A percentile compares a stretch with the other conserved stretches of the same genome.
phyloP scores from a whole-genome alignment of 2,329 filamentous ascomycete species.

The Coniella lustricola region DNA sequence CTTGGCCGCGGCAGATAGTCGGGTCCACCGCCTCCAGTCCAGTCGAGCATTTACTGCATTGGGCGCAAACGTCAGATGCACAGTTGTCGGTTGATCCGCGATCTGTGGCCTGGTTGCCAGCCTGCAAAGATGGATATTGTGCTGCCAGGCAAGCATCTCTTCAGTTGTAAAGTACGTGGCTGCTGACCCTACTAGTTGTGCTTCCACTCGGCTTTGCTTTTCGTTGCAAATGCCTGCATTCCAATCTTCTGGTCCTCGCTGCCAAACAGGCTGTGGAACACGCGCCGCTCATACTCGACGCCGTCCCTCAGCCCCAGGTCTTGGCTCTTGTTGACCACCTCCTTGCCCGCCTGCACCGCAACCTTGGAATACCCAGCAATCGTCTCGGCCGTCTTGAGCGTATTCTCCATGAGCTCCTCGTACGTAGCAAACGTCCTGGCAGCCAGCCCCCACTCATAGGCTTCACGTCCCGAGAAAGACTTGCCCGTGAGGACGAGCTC shows the following conservation, averaged over 20 bases:
- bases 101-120: too few relatives aligned
- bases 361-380: constrained; percentile 84
- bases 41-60: neutral
- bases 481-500: constrained; percentile 83
- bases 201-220: constrained; percentile 87
- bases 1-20: constrained; percentile 8
- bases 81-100: neutral
- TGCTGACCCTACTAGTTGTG: constrained; percentile 54
- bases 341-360: constrained; percentile 85
- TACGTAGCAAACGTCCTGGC: constrained; percentile 73
- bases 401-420: constrained; percentile 74
- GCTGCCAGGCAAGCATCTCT: too few relatives aligned
- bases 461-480: constrained; percentile 76
- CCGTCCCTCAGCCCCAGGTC: constrained; percentile 81
- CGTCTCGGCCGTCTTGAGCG: constrained; percentile 76
- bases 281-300: constrained; percentile 85
- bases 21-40: neutral
- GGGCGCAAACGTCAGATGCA: constrained; percentile 2
- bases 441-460: constrained; percentile 84
- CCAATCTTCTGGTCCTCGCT: constrained; percentile 96
- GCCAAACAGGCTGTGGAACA: constrained; percentile 91
- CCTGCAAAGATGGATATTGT: neutral
- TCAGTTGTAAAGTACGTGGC: too few relatives aligned
- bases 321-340: constrained; percentile 99
- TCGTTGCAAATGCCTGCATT: constrained; percentile 91